Evolutionary conservation across 225 moss, liverwort and hornwort genomes (phyloP).

Genomic region (Polytrichum commune): DNA sequence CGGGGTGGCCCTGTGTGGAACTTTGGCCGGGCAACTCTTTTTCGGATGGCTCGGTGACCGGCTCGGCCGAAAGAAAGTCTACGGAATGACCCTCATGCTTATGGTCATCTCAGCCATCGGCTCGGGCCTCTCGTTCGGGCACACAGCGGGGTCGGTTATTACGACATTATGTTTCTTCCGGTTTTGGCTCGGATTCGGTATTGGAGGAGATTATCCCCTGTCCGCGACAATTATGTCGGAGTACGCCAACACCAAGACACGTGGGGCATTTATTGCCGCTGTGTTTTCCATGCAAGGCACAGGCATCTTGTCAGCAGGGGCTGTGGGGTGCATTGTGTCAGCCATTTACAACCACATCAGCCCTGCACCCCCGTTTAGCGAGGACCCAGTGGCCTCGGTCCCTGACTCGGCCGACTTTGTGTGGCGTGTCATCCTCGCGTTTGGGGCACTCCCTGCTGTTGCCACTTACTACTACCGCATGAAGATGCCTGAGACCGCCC

Average conservation of each 20-base stretch:
- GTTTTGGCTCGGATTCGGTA: conserved; percentile 54
- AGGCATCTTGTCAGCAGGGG: conserved; percentile 48
- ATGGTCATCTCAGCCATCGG: conserved; percentile 49
- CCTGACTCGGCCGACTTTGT: conserved; percentile 49
- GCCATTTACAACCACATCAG: conserved; percentile 34
- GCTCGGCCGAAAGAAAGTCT: conserved; percentile 49
- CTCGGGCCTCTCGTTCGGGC: conserved; percentile 47
- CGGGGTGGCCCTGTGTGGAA: conserved; percentile 50
- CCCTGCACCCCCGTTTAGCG: conserved; percentile 17
- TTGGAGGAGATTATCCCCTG: conserved; percentile 50
- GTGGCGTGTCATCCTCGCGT: conserved; percentile 52
- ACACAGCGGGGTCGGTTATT: conserved; percentile 32
- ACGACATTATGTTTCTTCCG: conserved; percentile 56
- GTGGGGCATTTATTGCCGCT: conserved; percentile 61
- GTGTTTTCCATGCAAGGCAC: conserved; percentile 67
- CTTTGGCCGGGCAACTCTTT: conserved; percentile 53
- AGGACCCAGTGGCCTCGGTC: conserved; percentile 18
- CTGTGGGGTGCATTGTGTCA: conserved; percentile 38
- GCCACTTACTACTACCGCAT: conserved; percentile 56
- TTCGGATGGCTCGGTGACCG: conserved; percentile 60
- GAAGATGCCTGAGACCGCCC: conserved; percentile 64
- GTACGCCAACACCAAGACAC: conserved; percentile 52
- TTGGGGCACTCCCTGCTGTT: conserved; percentile 42
- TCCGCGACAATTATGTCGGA: conserved; percentile 60
- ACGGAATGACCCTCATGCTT: conserved; percentile 56